These are phyloP conservation scores for Metschnikowia kunwiensis DNA, from an alignment of 805 yeast genomes.

Conservation along the genomic window DNA sequence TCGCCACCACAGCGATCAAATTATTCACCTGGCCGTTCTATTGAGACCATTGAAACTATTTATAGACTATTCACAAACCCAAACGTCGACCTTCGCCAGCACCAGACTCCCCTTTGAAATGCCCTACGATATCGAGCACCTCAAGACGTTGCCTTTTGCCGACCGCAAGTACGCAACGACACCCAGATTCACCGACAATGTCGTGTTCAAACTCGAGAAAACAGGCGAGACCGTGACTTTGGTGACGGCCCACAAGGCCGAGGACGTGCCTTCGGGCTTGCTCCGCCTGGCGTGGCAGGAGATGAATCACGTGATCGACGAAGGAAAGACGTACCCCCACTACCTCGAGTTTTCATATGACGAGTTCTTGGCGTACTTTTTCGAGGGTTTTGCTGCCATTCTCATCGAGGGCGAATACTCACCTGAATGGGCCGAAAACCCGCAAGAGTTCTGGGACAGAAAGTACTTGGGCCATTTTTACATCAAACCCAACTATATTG, in stretches of 20 bases:
- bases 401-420: conserved; percentile 43
- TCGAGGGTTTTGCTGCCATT: conserved; percentile 61
- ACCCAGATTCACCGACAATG: conserved; percentile 34
- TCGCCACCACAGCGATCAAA: too few species aligned
- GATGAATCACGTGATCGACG: conserved; percentile 64
- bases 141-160: conserved; percentile 33
- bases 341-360: conserved; percentile 38
- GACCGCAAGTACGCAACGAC: conserved; percentile 23
- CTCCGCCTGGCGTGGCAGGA: conserved; percentile 45
- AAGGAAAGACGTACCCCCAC: conserved; percentile 76
- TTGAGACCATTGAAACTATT: not conserved
- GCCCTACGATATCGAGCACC: conserved; percentile 10
- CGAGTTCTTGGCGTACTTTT: conserved; percentile 65
- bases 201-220: conserved; percentile 41
- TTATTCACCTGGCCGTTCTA: too few species aligned
- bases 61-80: too few species aligned
- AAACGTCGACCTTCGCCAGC: too few species aligned
- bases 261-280: conserved; percentile 50
- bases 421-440: conserved; percentile 30
- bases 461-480: conserved; percentile 69
- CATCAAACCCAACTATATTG: conserved; percentile 82
- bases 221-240: conserved; percentile 49
- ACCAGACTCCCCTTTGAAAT: not conserved
- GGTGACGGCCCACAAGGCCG: conserved; percentile 51
- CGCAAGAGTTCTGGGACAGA: conserved; percentile 43